Base-by-base conservation (phyloP, 257 asterid species). In the Oldenlandia corymbosa region DNA sequence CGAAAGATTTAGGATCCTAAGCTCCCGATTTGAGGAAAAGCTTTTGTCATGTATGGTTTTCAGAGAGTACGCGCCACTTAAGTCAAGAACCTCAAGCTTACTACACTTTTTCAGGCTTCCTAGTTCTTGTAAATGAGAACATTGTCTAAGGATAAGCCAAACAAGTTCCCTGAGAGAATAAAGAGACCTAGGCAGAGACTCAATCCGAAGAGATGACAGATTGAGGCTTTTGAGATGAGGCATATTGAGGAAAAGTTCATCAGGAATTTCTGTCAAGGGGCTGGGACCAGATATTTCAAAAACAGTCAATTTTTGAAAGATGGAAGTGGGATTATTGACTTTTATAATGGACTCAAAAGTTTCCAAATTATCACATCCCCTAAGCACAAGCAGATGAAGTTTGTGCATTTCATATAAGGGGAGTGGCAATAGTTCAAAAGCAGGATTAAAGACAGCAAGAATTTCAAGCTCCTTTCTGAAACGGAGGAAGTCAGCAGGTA, bases 271-370 rank as follows among this genome's bases (percentile, higher is more conserved):
- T 5, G 60, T 7, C 27, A 77, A 17, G 49, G 41, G 20, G 30
- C 58, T 57, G 14, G 78, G 67, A 41, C 84, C 83, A 2, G 86
- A 81, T 49, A 81, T 73, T 68, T 81, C 86, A 50, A 81, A 71
- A 78, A 75, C 74, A 30, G 56, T 46, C 16, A 81, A 61, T 8
- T 32, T 0, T 50, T 18, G 13, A 31, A 67, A 24, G 13, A 28
- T 26, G 21, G 28, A 17, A 60, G 52, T 16, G 5, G 37, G 57
- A 18, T 7, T 14, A 18, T 46, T 39, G 18, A 58, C 1, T 14
- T 58, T 28, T 3, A 30, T 17, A 28, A 41, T 42, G n/a, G 5
- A 31, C 3, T 67, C 70, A 30, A 58, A 24, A 18, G 34, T 42
- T 48, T 24, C 24, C 31, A 75, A 47, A 55, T 60, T 71, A 18